Percentiles rank a stretch among this genome's conserved stretches.
Evolutionary conservation across 1,139 yeast genomes (phyloP).

Genomic region (Barnettozyma hawaiiensis): DNA sequence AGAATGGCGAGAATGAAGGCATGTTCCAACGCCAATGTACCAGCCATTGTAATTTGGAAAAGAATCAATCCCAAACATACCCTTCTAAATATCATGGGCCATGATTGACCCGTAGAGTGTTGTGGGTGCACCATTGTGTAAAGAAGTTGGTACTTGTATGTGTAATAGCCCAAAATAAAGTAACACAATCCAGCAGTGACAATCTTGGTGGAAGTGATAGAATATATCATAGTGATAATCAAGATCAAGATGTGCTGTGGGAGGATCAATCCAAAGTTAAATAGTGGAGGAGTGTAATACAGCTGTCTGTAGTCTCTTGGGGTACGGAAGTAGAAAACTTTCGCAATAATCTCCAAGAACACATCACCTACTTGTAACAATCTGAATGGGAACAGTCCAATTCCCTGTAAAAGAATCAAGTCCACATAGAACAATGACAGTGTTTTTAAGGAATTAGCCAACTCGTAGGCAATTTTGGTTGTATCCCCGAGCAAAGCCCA

Average conservation of each 20-base stretch:
- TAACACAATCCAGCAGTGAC: constrained; percentile 60
- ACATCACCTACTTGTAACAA: constrained; percentile 51
- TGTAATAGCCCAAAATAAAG: constrained; percentile 56
- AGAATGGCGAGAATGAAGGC: constrained; percentile 48
- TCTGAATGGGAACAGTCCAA: constrained; percentile 80
- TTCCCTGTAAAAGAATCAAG: constrained; percentile 73
- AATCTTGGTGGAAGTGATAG: constrained; percentile 60
- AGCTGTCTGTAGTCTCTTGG: constrained; percentile 51
- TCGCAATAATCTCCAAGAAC: constrained; percentile 32
- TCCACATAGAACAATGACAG: constrained; percentile 78
- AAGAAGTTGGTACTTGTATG: constrained; percentile 58
- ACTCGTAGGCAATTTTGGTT: constrained; percentile 69
- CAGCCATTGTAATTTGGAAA: constrained; percentile 63
- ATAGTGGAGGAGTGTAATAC: constrained; percentile 56
- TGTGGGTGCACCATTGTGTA: constrained; percentile 67
- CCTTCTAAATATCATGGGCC: constrained; percentile 62
- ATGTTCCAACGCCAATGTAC: constrained; percentile 60
- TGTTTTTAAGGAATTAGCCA: constrained; percentile 66
- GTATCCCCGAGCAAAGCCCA: constrained; percentile 70
- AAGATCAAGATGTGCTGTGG: constrained; percentile 63
- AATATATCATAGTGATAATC: constrained; percentile 55
- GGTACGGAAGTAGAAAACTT: constrained; percentile 43
- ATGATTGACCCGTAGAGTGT: constrained; percentile 64
- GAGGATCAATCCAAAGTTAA: constrained; percentile 57
- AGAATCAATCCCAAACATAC: constrained; percentile 52